Base-by-base conservation (phyloP, 345 rosid species). In the Pistacia vera region DNA sequence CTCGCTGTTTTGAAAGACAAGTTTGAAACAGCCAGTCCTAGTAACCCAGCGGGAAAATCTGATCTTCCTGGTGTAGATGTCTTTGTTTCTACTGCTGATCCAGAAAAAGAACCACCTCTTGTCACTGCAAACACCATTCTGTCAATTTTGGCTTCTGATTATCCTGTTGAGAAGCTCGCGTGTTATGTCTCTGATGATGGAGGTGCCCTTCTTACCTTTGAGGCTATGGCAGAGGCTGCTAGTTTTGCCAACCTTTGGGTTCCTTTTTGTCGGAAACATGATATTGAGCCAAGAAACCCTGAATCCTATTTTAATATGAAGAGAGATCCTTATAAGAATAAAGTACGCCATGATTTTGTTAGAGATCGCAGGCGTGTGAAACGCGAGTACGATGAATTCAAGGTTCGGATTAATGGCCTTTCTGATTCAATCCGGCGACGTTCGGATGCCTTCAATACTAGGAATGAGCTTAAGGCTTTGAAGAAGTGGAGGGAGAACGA, bases 191-290 rank as follows among this genome's bases (percentile, higher is more conserved):
- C 98, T 9, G 97, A 94, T 59, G 98, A 94, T 77, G 97, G 96
- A 52, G 95, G 93, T 17, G 83, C 98, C 0, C 88, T 94, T 57
- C 77, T 94, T 6, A 94, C 98, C 9, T 94, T 94, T 70, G 98
- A 93, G 86, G 94, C 97, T 76, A 92, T 92, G 91, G 96, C 98
- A 0, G 98, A 94, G 82, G 96, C 97, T 0, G 97, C 93, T 52
- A 90, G 97, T 85, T 94, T 92, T 71, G 96, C 97, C 12, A 84
- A 80, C 55, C 66, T 77, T 55, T 92, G 98, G 98, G 94, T 94
- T 4, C 98, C 97, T n/a, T 94, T 94, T 73, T 94, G 97, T 73
- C 73, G 92, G 79, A 94, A 94, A 69, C 97, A 94, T 66, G 65
- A 38, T 28, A 85, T 94, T 36, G 92, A 90, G 85, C 96, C 98